Base-by-base conservation (phyloP, 169 alveolate genomes). In the Cryptosporidium sp. region DNA sequence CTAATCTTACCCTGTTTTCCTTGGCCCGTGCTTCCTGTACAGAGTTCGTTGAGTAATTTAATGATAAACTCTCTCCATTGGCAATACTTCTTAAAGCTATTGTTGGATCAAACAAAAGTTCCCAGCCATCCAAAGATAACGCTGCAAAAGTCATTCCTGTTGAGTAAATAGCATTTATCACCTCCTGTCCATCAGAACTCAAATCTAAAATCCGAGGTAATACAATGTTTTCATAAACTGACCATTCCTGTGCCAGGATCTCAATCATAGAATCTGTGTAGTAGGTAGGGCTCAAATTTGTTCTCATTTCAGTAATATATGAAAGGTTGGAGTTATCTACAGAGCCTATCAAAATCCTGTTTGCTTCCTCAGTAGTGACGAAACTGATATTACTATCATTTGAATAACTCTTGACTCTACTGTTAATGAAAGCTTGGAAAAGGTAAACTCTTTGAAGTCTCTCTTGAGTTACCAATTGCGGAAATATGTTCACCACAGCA, bases 351-450 rank as follows among this genome's bases (percentile, higher is more conserved):
- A 80, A 31, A 65, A 80, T 80, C 65, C 41, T 37, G 14, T 39
- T 39, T 10, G 89, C 62, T 33, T 80, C 52, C 45, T 80, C 75
- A 16, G 89, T 61, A n/a, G 89, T 80, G 1, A 80, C 23, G 35
- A 73, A 73, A 16, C 7, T 55, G 23, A 73, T 37, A 31, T 80
- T 59, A 12, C 0, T 52, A 2, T 61, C 70, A 31, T 33, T 10
- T n/a, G 31, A 43, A 45, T 80, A 58, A 41, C 5, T 55, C 14
- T 62, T 62, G 16, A 80, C 6, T 26, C 89, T 35, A 21, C n/a
- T 37, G 51, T 80, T 80, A 3, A 80, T 23, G 41, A 80, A 80
- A 3, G 69, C 89, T 31, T 80, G 89, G 52, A 80, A 65, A 6
- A 37, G 37, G 41, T 37, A 80, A 29, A 50, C 48, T 16, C 89